These are phyloP conservation scores for Myriangium duriaei DNA, from an alignment of 2,329 filamentous ascomycete genomes.

Conservation along the genomic window DNA sequence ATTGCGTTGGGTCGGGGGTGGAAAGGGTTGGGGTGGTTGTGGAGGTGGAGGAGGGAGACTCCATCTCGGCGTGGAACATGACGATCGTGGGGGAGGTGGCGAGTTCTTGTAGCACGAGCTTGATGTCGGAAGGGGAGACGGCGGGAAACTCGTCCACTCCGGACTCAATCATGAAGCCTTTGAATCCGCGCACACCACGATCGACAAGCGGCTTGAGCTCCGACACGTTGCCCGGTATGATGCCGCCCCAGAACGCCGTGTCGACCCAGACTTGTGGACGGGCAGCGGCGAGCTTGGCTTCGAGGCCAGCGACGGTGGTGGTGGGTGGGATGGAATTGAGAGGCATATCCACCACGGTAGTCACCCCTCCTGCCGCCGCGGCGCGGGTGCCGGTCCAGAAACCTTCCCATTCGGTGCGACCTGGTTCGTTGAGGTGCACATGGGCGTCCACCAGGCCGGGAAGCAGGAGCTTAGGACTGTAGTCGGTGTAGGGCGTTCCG, in stretches of 20 bases:
- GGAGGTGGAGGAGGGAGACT: conserved; percentile 55
- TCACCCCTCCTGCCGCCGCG: conserved; percentile 89
- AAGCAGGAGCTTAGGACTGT: conserved; percentile 72
- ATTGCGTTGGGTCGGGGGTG: conserved; percentile 41
- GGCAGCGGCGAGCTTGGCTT: conserved; percentile 76
- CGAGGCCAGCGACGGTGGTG: conserved; percentile 69
- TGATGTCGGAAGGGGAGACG: conserved; percentile 67
- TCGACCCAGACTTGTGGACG: conserved; percentile 91
- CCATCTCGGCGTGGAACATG: conserved; percentile 99
- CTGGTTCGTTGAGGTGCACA: conserved; percentile 94
- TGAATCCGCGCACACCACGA: conserved; percentile 85
- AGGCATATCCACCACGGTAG: conserved; percentile 95
- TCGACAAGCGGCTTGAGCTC: conserved; percentile 71
- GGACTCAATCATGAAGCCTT: conserved; percentile 93
- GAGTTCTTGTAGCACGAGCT: conserved; percentile 66
- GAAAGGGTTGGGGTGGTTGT: conserved; percentile 54
- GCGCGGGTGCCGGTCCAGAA: conserved; percentile 92
- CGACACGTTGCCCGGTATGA: conserved; percentile 76
- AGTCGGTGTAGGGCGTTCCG: conserved; percentile 63
- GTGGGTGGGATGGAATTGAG: conserved; percentile 94
- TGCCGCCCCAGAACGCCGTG: conserved; percentile 94
- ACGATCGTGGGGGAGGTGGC: conserved; percentile 74
- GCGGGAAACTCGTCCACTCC: conserved; percentile 95
- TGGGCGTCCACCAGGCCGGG: conserved; percentile 93
- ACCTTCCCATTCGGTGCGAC: conserved; percentile 94